Base-by-base conservation (phyloP, 306 rosid species). In the Leucaena leucocephala region DNA sequence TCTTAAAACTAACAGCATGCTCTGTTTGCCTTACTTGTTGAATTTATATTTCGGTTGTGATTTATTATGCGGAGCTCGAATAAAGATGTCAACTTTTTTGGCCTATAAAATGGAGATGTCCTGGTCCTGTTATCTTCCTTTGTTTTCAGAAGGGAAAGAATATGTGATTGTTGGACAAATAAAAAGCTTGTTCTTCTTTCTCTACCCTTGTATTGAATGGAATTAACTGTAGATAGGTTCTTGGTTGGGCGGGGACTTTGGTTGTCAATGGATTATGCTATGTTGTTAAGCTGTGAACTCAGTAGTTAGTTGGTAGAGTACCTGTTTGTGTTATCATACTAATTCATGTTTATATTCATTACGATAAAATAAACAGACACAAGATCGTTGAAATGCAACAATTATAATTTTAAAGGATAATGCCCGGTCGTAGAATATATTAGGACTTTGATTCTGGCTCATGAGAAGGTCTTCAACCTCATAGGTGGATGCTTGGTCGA, bases 121-220 rank as follows among this genome's bases (percentile, higher is more conserved):
- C 21, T 21, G 34, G 35, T 57, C 35, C 5, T 57, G 62, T 55
- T 55, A 19, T 40, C 36, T 52, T 72, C 40, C 46, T 45, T 44
- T 68, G 67, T 46, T 48, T 70, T 48, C 73, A 55, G 19, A 76
- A 9, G 46, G 65, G 40, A 44, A 46, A 35, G 52, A 46, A 14
- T 78, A n/a, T 69, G 49, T 84, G 40, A n/a, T 48, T 50, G 5
- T 61, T 55, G 13, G 34, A 48, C 14, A 2, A 52, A 4, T 4
- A 54, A 54, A 2, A 9, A 59, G 11, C 42, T 13, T 12, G n/a
- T 34, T 27, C 40, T 61, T 33, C 40, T 61, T 61, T 33, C 40
- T 61, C 42, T 4, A 33, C 40, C 39, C 16, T 34, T 33, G 40
- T 13, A 33, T 61, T 61, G 6, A 13, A 13, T 61, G 67, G 67